These are phyloP conservation scores for Solanum pinnatisectum DNA, from an alignment of 257 asterid species.

Conservation along the genomic window DNA sequence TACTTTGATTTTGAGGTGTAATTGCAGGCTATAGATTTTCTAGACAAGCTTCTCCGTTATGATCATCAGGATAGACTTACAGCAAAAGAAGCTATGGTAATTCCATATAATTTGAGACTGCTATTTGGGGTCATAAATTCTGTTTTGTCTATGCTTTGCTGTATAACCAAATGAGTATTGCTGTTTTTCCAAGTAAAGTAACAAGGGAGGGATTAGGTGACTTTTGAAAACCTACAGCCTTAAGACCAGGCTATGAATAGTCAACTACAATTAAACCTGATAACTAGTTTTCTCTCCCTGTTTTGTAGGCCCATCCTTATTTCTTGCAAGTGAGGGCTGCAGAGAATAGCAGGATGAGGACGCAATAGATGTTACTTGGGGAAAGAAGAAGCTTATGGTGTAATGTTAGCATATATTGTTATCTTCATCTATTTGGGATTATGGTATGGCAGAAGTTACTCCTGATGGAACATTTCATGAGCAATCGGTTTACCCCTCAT, in stretches of 20 bases:
- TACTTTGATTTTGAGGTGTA: background rate
- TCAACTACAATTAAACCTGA: background rate
- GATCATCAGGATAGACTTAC: slow-evolving; percentile 37
- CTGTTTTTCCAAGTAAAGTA: background rate
- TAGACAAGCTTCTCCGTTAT: slow-evolving; percentile 33
- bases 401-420: background rate
- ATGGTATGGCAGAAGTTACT: background rate
- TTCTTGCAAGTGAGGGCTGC: slow-evolving; percentile 16
- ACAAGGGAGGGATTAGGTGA: background rate
- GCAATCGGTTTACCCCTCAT: background rate
- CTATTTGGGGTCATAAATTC: background rate
- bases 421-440: background rate
- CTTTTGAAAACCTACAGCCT: background rate
- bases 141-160: background rate
- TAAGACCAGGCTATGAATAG: background rate
- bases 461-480: background rate
- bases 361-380: background rate
- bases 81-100: slow-evolving; percentile 35
- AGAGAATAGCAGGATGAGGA: slow-evolving; percentile 12
- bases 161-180: background rate
- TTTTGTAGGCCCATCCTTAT: slow-evolving; percentile 5
- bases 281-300: background rate
- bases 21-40: slow-evolving; percentile 33
- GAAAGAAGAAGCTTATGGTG: background rate
- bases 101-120: background rate